A percentile compares a stretch with the other conserved stretches of the same genome.
Evolutionary conservation across 192 early-diverging fungal genomes (phyloP).

Genomic region (Podila epicladia): DNA sequence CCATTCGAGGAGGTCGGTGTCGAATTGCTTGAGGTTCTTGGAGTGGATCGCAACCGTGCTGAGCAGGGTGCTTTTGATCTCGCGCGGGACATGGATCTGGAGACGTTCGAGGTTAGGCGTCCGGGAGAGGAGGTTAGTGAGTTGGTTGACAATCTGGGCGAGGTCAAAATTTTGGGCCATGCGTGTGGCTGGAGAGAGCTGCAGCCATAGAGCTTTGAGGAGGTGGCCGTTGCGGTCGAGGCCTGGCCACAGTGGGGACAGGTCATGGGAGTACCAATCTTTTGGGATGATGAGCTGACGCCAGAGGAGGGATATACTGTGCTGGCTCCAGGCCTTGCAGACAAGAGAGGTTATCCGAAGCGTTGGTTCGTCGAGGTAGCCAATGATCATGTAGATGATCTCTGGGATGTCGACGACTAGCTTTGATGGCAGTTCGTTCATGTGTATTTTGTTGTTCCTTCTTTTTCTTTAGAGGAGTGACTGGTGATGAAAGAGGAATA

Average conservation of each 20-base stretch:
- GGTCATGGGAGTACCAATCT: conserved; percentile 34
- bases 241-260: conserved; percentile 20
- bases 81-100: conserved; percentile 17
- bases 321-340: conserved; percentile 22
- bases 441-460: background rate
- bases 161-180: background rate
- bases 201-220: conserved; percentile 5
- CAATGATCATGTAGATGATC: conserved; percentile 28
- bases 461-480: too few relatives aligned
- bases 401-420: conserved; percentile 36
- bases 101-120: conserved; percentile 29
- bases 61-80: conserved; percentile 22
- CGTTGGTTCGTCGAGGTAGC: conserved; percentile 1
- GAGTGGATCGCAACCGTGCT: background rate
- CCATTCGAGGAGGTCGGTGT: conserved; percentile 29
- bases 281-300: conserved; percentile 26
- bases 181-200: conserved; percentile 11
- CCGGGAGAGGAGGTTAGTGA: conserved; percentile 15
- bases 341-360: conserved; percentile 21
- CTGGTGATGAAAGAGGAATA: background rate
- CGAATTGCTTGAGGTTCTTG: conserved; percentile 11
- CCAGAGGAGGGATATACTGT: conserved; percentile 3
- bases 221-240: conserved; percentile 23
- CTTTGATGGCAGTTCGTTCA: conserved; percentile 16
- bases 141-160: conserved; percentile 6